Base-by-base conservation (phyloP, 2,329 filamentous ascomycete genomes). In the Pseudogymnoascus sp. region DNA sequence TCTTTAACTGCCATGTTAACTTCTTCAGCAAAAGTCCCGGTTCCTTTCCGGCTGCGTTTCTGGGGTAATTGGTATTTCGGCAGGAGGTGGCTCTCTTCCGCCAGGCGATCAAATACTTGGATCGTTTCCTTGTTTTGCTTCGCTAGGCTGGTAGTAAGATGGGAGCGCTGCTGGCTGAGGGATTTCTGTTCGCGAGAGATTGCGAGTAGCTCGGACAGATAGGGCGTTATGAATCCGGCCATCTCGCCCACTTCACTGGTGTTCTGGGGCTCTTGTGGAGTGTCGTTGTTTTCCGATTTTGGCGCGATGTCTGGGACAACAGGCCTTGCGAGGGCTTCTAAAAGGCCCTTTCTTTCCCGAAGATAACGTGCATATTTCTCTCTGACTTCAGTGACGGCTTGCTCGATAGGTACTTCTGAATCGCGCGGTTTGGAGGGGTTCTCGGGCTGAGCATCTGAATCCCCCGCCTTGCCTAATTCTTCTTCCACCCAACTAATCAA, bases 401-500 rank as follows among this genome's bases (percentile, higher is more conserved):
- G 57, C n/a, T 63, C 51, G 54, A 63, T 63, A 10, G 61, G 31
- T 6, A 48, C 41, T 16, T 48, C 31, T 14, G 51, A 57, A 36
- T 57, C 51, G 13, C 51, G 28, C 21, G 28, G 7, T 36, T 57
- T 34, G 7, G 45, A 34, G 4, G 36, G 62, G 65, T 68, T 41
- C 65, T 73, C 64, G 7, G 62, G 31, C 13, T 21, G 16, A 28
- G 14, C 62, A 19, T 73, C 74, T 6, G 60, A 51, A 11, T 73
- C 71, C 31, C 68, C 69, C 14, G 84, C 83, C 63, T 82, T 83
- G 62, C 79, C 76, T 21, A 89, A 75, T 71, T 88, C 86, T 4
- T 75, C 77, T 72, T 89, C 86, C 64, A 89, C 87, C 86, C 86
- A 89, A 64, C 75, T 78, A 65, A 89, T 88, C 61, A 89, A 78